A percentile compares a stretch with the other conserved stretches of the same genome.
Evolutionary conservation across 1,284 basidiomycete species (phyloP).

Genomic region (Marasmius fiardii): DNA sequence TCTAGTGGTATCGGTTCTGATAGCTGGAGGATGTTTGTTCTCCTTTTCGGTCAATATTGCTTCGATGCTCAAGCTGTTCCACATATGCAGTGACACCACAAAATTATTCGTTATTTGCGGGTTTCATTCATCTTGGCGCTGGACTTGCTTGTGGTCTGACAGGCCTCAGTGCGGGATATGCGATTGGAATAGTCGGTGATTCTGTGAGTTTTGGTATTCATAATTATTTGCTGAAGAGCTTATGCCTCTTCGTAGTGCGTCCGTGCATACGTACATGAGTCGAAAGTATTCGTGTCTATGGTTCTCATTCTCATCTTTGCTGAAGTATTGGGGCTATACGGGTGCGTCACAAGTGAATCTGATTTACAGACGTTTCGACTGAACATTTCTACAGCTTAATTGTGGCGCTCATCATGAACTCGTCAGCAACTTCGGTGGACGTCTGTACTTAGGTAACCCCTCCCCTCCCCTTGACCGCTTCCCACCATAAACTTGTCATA

Average conservation of each 20-base stretch:
- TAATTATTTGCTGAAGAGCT: constrained; percentile 7
- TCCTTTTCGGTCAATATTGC: neutral
- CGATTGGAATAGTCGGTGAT: constrained; percentile 96
- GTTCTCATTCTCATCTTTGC: constrained; percentile 81
- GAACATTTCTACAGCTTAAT: constrained; percentile 58
- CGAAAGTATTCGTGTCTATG: constrained; percentile 77
- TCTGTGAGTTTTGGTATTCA: constrained; percentile 47
- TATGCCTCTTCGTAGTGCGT: constrained; percentile 46
- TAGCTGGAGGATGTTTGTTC: constrained; percentile 57
- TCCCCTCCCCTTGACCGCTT: neutral
- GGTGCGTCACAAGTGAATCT: constrained; percentile 5
- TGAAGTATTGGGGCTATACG: constrained; percentile 80
- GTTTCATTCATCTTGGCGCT: constrained; percentile 94
- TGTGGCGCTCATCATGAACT: constrained; percentile 88
- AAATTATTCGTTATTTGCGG: constrained; percentile 75
- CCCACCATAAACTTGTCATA: neutral
- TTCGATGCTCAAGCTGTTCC: constrained; percentile 14
- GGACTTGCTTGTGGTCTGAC: constrained; percentile 91
- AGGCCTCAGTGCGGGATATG: constrained; percentile 94
- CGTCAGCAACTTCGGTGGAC: constrained; percentile 39
- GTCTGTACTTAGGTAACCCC: constrained; percentile 7
- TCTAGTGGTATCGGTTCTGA: constrained; percentile 75
- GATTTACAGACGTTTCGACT: constrained; percentile 4
- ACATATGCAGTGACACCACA: constrained; percentile 66
- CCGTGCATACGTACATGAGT: constrained; percentile 79